A percentile compares a stretch with the other conserved stretches of the same genome.
phyloP scores from a whole-genome alignment of 2,329 filamentous ascomycete species.

The Colletotrichum tanaceti region DNA sequence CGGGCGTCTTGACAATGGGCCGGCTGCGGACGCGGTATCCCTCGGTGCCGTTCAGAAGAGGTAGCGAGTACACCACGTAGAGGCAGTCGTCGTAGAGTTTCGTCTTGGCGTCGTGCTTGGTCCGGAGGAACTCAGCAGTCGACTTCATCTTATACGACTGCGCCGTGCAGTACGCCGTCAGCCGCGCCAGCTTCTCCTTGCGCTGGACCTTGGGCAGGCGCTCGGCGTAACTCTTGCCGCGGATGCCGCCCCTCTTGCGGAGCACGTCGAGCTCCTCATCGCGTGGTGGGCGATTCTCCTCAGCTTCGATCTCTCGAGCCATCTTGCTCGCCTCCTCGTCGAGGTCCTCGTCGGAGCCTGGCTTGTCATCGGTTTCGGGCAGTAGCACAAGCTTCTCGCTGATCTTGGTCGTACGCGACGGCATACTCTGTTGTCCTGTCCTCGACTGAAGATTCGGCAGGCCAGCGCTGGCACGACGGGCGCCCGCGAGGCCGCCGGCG shows the following conservation, averaged over 20 bases:
- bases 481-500: constrained; percentile 44
- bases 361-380: constrained; percentile 78
- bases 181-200: constrained; percentile 85
- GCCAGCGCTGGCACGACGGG: constrained; percentile 35
- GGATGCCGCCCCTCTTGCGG: constrained; percentile 69
- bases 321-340: constrained; percentile 56
- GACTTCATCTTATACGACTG: constrained; percentile 91
- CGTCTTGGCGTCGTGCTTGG: constrained; percentile 88
- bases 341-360: constrained; percentile 63
- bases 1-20: constrained; percentile 90
- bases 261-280: constrained; percentile 76
- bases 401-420: constrained; percentile 89
- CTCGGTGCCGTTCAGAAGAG: constrained; percentile 84
- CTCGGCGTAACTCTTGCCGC: constrained; percentile 92
- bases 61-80: constrained; percentile 94
- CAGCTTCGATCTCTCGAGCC: constrained; percentile 58
- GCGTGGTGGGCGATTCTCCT: constrained; percentile 72
- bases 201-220: constrained; percentile 88
- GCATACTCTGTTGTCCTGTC: constrained; percentile 70
- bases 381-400: constrained; percentile 97
- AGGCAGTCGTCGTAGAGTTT: constrained; percentile 98
- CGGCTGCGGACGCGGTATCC: constrained; percentile 91
- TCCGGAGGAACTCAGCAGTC: constrained; percentile 88
- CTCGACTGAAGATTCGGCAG: constrained; percentile 53
- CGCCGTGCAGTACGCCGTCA: constrained; percentile 96